Evolutionary conservation across 2,329 filamentous ascomycete genomes (phyloP).

Genomic region (Sporothrix euskadiensis): DNA sequence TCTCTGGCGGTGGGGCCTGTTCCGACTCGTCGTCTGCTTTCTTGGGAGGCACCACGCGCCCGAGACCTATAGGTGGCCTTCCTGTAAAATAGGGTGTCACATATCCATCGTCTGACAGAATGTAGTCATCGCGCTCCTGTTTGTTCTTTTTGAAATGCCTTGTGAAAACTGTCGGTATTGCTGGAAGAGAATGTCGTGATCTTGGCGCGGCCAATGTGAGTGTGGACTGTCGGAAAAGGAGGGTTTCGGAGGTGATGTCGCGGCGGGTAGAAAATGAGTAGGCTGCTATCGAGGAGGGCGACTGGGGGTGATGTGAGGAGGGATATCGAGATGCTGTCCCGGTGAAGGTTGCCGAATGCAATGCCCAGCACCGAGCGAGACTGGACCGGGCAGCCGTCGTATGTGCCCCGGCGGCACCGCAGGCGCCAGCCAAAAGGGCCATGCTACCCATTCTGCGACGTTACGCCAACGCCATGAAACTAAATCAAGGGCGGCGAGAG

Average conservation of each 20-base stretch:
- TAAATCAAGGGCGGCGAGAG: neutral
- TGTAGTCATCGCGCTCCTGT: neutral
- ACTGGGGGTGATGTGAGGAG: constrained; percentile 8
- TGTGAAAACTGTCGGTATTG: neutral
- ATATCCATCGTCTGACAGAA: neutral
- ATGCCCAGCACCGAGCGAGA: neutral
- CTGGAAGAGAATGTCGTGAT: neutral
- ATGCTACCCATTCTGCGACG: constrained; percentile 3
- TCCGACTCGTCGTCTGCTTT: neutral
- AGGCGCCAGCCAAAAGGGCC: neutral
- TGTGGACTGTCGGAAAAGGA: neutral
- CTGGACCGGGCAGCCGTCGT: neutral
- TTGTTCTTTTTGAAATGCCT: neutral
- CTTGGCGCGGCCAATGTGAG: neutral
- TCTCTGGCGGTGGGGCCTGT: neutral
- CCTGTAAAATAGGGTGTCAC: neutral
- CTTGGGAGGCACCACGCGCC: neutral
- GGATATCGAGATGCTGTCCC: neutral
- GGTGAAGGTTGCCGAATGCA: neutral
- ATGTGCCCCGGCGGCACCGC: neutral
- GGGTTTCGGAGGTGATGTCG: constrained; percentile 33
- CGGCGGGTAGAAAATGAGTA: constrained; percentile 29
- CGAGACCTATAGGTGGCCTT: neutral
- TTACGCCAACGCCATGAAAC: constrained; percentile 15
- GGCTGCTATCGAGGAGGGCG: neutral